Base-by-base conservation (phyloP, 2,329 filamentous ascomycete species). In the Neofusicoccum umdonicola region DNA sequence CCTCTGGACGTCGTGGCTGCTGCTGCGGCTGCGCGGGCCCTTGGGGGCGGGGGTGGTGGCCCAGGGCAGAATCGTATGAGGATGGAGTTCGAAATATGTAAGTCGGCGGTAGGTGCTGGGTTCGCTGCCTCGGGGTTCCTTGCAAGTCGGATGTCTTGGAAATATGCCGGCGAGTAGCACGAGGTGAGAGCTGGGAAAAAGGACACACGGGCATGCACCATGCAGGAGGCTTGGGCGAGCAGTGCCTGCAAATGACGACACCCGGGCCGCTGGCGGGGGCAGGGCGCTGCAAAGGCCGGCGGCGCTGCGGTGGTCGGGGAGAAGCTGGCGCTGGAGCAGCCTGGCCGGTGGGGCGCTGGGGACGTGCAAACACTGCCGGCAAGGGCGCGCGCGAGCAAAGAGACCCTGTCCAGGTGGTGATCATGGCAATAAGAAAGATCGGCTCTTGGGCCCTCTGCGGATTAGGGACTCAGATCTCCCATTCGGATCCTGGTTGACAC, bases 361-460 rank as follows among this genome's bases (percentile, higher is more conserved):
- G 27, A 27, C 19, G 19, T 17, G 39, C 54, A 45, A 58, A 42
- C 54, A 51, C 22, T 27, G 15, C 22, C 15, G 31, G 15, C 54
- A 35, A 58, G 54, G 47, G 54, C 19, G 54, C 13, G 42, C 15
- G 39, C 54, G 39, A 52, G 48, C 48, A 27, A 34, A 45, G 48
- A 58, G 62, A 64, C 63, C 63, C 54, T 64, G 63, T 60, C 54
- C 63, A 60, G 44, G 63, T 64, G 63, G 63, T 64, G 63, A 64
- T 64, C 63, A 64, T 51, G 45, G 63, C 54, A 64, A 64, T 58
- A 64, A 60, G 63, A 64, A 58, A 60, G 63, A 64, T 64, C 63
- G 63, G 63, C 63, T 60, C 56, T 50, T 64, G 51, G 62, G 52
- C 34, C 27, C 48, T 64, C 52, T 64, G 63, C 54, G 63, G 63